phyloP scores from a whole-genome alignment of 169 alveolate species.

The Plasmodium adleri region DNA sequence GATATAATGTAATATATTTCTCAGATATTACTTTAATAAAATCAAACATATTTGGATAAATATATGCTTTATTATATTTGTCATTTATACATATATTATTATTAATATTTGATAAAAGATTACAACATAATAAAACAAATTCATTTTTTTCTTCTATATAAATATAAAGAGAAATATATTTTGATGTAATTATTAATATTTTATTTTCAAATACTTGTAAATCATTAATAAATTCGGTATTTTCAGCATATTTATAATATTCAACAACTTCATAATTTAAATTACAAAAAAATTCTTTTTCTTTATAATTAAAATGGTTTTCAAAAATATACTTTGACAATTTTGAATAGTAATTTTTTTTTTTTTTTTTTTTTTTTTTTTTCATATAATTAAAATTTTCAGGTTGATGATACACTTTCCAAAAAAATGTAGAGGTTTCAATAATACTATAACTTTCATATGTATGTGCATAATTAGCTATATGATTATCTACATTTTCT shows the following conservation, averaged over 20 bases:
- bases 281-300: slow-evolving; percentile 26
- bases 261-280: slow-evolving; percentile 31
- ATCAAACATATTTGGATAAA: slow-evolving; percentile 15
- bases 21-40: slow-evolving; percentile 21
- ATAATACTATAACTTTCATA: neutral
- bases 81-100: slow-evolving; percentile 5
- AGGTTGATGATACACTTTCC: neutral
- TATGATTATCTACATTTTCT: too few relatives aligned
- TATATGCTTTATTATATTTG: slow-evolving; percentile 10
- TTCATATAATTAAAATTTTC: neutral
- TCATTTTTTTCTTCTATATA: slow-evolving; percentile 25
- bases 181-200: slow-evolving; percentile 24
- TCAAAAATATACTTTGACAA: slow-evolving; percentile 43
- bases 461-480: too few relatives aligned
- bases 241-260: slow-evolving; percentile 10
- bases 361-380: neutral
- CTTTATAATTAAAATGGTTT: slow-evolving; percentile 1
- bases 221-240: slow-evolving; percentile 32
- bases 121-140: slow-evolving; percentile 8
- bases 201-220: slow-evolving; percentile 37
- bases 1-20: slow-evolving; percentile 11
- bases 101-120: slow-evolving; percentile 19
- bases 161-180: slow-evolving; percentile 25
- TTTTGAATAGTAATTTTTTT: neutral
- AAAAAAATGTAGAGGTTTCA: too few relatives aligned